phyloP scores from a whole-genome alignment of 805 yeast species.

The Kuraishia hungarica region DNA sequence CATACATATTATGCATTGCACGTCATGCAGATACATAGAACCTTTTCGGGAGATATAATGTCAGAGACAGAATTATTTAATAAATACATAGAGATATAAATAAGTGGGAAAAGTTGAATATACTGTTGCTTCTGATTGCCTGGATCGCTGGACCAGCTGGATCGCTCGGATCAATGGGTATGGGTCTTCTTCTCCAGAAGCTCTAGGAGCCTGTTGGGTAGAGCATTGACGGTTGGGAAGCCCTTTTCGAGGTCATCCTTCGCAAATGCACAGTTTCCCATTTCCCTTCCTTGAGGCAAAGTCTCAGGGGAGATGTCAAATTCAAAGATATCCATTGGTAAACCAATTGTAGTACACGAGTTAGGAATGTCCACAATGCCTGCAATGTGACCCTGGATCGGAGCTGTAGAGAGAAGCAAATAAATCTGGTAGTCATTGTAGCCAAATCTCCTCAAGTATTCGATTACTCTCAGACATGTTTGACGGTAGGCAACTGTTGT shows the following conservation, averaged over 20 bases:
- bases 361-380: slow-evolving; percentile 46
- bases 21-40: neutral
- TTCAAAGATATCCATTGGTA: slow-evolving; percentile 44
- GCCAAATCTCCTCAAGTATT: slow-evolving; percentile 39
- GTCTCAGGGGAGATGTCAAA: slow-evolving; percentile 36
- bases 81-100: neutral
- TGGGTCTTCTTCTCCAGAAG: slow-evolving; percentile 2
- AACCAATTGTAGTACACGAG: slow-evolving; percentile 40
- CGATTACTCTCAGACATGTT: slow-evolving; percentile 39
- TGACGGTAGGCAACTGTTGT: slow-evolving; percentile 44
- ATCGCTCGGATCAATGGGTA: neutral
- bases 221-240: neutral
- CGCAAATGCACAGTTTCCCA: slow-evolving; percentile 40
- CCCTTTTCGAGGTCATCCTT: slow-evolving; percentile 28
- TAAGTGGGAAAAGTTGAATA: neutral
- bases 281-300: slow-evolving; percentile 16
- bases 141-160: no score
- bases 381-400: slow-evolving; percentile 43
- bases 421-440: slow-evolving; percentile 44
- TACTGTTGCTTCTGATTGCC: no score
- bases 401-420: slow-evolving; percentile 35
- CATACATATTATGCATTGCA: neutral
- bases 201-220: slow-evolving; percentile 1
- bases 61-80: neutral
- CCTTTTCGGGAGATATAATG: neutral